These are phyloP conservation scores for Xylaria sp. DNA, from an alignment of 2,329 filamentous ascomycete species.

Conservation along the genomic window DNA sequence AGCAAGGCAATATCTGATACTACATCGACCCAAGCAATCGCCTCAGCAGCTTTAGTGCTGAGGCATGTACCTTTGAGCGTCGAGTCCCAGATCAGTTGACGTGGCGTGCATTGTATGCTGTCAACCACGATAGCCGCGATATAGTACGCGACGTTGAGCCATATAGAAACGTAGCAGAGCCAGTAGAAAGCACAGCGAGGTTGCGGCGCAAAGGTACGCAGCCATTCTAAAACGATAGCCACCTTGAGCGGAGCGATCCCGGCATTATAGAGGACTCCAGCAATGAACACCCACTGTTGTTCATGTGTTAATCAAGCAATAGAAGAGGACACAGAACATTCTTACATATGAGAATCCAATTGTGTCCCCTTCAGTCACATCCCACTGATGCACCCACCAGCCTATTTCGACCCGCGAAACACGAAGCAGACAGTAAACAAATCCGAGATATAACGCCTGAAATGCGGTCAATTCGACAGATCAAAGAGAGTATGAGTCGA, in stretches of 20 bases:
- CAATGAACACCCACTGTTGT: constrained; percentile 21
- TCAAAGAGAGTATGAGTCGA: background rate
- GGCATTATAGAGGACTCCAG: constrained; percentile 20
- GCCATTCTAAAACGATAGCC: constrained; percentile 21
- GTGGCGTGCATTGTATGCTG: constrained; percentile 20
- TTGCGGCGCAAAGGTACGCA: constrained; percentile 7
- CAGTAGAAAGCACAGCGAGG: constrained; percentile 17
- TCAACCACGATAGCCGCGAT: constrained; percentile 11
- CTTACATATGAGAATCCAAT: constrained; percentile 19
- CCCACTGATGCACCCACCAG: constrained; percentile 26
- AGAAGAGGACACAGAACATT: background rate
- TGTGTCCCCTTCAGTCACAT: constrained; percentile 11
- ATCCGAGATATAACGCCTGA: constrained; percentile 19
- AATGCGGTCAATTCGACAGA: background rate
- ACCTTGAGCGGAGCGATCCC: constrained; percentile 16
- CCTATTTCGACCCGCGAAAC: constrained; percentile 17
- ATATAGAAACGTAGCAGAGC: constrained; percentile 13
- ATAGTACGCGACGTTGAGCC: constrained; percentile 19
- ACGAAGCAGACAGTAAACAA: constrained; percentile 15
- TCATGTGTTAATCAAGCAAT: background rate
- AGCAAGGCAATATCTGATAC: constrained; percentile 15
- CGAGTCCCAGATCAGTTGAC: constrained; percentile 14
- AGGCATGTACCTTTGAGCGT: constrained; percentile 23
- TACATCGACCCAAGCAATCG: constrained; percentile 13
- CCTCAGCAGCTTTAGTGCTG: constrained; percentile 3